A percentile compares a stretch with the other conserved stretches of the same genome.
Evolutionary conservation across 192 early-diverging fungal species (phyloP).

Genomic region (Dimargaris cristalligena): DNA sequence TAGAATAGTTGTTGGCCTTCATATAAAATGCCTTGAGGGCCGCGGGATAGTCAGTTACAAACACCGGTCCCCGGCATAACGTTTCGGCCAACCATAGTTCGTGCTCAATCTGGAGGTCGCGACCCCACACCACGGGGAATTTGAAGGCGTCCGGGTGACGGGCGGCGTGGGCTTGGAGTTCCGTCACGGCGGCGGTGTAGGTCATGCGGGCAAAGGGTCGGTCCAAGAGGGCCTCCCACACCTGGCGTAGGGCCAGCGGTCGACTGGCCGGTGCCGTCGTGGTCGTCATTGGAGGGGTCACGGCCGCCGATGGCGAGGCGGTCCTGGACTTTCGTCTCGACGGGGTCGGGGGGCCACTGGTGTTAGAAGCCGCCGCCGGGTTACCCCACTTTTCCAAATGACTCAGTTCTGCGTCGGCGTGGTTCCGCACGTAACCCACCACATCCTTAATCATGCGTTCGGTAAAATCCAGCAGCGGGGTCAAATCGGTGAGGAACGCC

Average conservation of each 20-base stretch:
- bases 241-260: background rate
- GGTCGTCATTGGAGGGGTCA: no score
- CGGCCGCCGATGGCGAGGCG: no score
- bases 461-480: slow-evolving; percentile 45
- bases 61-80: slow-evolving; percentile 55
- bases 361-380: no score
- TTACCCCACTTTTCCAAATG: background rate
- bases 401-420: slow-evolving; percentile 24
- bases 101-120: slow-evolving; percentile 64
- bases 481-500: slow-evolving; percentile 45
- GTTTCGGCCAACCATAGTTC: slow-evolving; percentile 60
- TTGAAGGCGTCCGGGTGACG: slow-evolving; percentile 27
- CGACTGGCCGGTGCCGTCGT: background rate
- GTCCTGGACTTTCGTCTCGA: no score
- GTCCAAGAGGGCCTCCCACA: slow-evolving; percentile 14
- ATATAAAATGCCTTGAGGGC: slow-evolving; percentile 81
- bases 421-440: slow-evolving; percentile 36
- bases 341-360: no score
- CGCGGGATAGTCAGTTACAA: slow-evolving; percentile 78
- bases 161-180: slow-evolving; percentile 35
- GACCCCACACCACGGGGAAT: slow-evolving; percentile 55
- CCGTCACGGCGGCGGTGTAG: slow-evolving; percentile 62
- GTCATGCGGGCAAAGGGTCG: slow-evolving; percentile 51
- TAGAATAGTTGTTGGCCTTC: slow-evolving; percentile 27
- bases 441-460: slow-evolving; percentile 44